Evolutionary conservation across 1,284 basidiomycete species (phyloP), one percentile per base, ranked within the genome.

Genomic region (Sporisorium exsertum): DNA sequence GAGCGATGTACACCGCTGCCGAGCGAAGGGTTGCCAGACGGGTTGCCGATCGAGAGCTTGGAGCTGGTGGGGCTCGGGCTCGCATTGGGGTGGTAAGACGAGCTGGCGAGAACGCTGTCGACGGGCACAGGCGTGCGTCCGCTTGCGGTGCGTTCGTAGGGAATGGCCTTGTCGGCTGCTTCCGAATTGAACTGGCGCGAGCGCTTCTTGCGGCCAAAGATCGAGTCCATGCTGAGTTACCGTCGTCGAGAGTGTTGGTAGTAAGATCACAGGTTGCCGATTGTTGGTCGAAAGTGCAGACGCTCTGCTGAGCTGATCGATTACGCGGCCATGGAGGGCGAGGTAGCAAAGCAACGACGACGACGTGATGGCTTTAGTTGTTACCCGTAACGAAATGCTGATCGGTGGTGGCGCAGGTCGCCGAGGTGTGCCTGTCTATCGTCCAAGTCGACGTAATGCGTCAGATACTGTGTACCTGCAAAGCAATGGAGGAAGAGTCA

Each of bases 131-230:
- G 78, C 18, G 53, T 70, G 37, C 78, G 64, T 6, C 65, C 72
- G 47, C 56, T 60, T 49, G 65, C 61, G 26, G 72, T 80, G 24
- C 75, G 67, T 54, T 80, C 78, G 52, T 80, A 80, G 3, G 78
- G 72, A 51, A 80, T 69, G 27, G 75, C 69, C 46, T 78, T 71
- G 26, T 80, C 78, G 32, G 78, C 75, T 2, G 78, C 72, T 12
- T 80, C 78, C 22, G 64, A 61, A 33, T 73, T 64, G 64, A 73
- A 65, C 37, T 76, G 77, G 40, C 77, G 67, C 52, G 75, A 75
- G 15, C 78, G 69, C 69, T 80, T 80, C 47, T 80, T 80, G 51
- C 72, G 60, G 4, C 75, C 69, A 53, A 78, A 80, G 56, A 80
- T 60, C 20, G 70, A 72, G 56, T 80, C 78, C 78, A 80, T 79